A percentile compares a stretch with the other conserved stretches of the same genome.
Conservation (phyloP, 2,329 filamentous ascomycete genomes). For the Penicillium sp. region DNA sequence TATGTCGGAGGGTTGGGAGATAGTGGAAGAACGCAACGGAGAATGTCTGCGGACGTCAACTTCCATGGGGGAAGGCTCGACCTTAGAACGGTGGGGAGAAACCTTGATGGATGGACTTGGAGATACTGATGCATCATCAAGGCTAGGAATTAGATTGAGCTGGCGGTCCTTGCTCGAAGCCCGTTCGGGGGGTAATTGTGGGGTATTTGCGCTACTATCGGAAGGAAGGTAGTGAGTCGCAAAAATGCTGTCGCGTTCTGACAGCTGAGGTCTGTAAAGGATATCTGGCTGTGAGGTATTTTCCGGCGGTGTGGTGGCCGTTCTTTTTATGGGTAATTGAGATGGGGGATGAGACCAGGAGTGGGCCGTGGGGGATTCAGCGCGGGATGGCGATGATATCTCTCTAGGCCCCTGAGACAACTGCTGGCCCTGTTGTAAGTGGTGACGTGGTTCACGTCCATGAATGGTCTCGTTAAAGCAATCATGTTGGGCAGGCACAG, state of each 20-base stretch:
- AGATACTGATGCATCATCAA: conserved; percentile 32
- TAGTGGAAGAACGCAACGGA: conserved; percentile 29
- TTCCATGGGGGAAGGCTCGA: conserved; percentile 37
- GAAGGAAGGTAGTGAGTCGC: conserved; percentile 57
- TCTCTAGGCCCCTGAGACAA: conserved; percentile 30
- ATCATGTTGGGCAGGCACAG: conserved; percentile 39
- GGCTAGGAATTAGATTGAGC: conserved; percentile 30
- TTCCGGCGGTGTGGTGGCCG: conserved; percentile 32
- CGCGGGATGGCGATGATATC: conserved; percentile 32
- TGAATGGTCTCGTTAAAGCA: conserved; percentile 28
- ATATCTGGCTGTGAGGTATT: conserved; percentile 25
- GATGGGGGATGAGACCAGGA: conserved; percentile 33
- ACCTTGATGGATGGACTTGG: conserved; percentile 30
- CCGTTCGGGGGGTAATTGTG: conserved; percentile 34
- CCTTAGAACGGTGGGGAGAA: conserved; percentile 28
- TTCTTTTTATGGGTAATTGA: conserved; percentile 36
- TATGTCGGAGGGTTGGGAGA: conserved; percentile 25
- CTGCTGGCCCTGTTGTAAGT: conserved; percentile 30
- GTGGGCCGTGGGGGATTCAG: conserved; percentile 37
- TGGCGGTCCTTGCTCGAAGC: conserved; percentile 31
- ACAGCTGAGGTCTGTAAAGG: conserved; percentile 50
- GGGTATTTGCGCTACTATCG: conserved; percentile 46
- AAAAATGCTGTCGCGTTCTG: conserved; percentile 62
- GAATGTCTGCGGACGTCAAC: conserved; percentile 35
- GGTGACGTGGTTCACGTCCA: conserved; percentile 36